Conservation (phyloP, 345 rosid genomes). For the Populus simonii region DNA sequence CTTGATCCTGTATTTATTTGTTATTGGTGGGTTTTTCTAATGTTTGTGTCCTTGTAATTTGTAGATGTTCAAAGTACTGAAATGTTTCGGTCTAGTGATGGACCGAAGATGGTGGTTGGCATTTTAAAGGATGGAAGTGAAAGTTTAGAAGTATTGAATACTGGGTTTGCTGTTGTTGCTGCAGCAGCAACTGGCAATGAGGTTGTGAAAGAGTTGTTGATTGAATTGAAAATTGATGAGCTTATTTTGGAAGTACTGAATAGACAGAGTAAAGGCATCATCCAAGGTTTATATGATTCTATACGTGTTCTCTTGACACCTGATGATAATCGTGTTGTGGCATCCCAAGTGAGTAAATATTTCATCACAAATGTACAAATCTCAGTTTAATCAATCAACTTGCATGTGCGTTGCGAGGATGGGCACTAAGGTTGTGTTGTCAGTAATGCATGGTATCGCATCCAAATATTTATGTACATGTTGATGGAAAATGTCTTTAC, state of each 20-base stretch:
- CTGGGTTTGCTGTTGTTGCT: conserved; percentile 68
- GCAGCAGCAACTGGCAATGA: conserved; percentile 83
- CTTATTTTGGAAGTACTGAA: conserved; percentile 59
- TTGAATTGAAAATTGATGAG: conserved; percentile 79
- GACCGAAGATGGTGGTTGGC: conserved; percentile 51
- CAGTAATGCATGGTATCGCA: not conserved
- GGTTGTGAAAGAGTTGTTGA: conserved; percentile 69
- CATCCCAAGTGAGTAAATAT: conserved; percentile 72
- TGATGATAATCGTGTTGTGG: conserved; percentile 90
- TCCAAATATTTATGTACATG: not conserved
- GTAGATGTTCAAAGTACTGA: conserved; percentile 75
- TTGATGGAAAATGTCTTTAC: not conserved
- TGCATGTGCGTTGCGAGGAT: not conserved
- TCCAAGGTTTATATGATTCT: conserved; percentile 65
- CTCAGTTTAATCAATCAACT: not conserved
- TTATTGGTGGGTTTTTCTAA: conserved; percentile 4
- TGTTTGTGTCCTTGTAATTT: conserved; percentile 6
- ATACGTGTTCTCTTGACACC: conserved; percentile 71
- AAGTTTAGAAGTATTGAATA: conserved; percentile 46
- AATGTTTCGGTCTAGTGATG: conserved; percentile 48
- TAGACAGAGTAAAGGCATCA: conserved; percentile 33
- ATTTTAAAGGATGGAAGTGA: conserved; percentile 44
- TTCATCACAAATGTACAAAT: not conserved
- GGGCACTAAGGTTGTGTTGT: not conserved
- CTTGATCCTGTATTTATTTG: not conserved